These are phyloP conservation scores for Mycena capillaripes DNA, from an alignment of 768 basidiomycete genomes.

Conservation along the genomic window DNA sequence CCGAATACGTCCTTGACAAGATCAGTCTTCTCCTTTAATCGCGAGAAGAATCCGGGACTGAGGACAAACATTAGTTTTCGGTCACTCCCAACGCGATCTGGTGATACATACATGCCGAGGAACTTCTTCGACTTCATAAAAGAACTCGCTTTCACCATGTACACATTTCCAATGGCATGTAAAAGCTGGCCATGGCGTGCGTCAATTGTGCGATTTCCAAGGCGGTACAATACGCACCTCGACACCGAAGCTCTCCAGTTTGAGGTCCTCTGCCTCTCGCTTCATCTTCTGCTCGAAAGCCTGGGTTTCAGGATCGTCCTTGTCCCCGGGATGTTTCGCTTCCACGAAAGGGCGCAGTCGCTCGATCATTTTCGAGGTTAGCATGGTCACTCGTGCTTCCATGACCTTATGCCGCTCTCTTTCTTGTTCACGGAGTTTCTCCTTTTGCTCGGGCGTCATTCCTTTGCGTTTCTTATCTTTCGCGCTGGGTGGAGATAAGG, in stretches of 20 bases:
- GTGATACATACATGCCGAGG: slow-evolving; percentile 84
- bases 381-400: slow-evolving; percentile 79
- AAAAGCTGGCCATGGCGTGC: slow-evolving; percentile 67
- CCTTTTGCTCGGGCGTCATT: slow-evolving; percentile 85
- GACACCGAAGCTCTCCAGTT: slow-evolving; percentile 97
- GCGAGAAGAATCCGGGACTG: slow-evolving; percentile 92
- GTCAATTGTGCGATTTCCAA: slow-evolving; percentile 9
- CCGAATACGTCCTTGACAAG: slow-evolving; percentile 98
- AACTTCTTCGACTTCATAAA: slow-evolving; percentile 94
- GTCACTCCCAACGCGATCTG: too few relatives aligned
- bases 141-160: slow-evolving; percentile 93
- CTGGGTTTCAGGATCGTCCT: slow-evolving; percentile 86
- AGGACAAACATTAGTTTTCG: background rate
- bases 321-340: slow-evolving; percentile 85
- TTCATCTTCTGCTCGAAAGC: slow-evolving; percentile 83
- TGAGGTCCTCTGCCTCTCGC: slow-evolving; percentile 93
- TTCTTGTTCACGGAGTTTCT: slow-evolving; percentile 87
- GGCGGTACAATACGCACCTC: slow-evolving; percentile 66
- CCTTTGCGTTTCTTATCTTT: slow-evolving; percentile 57
- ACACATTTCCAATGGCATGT: slow-evolving; percentile 92
- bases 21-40: slow-evolving; percentile 93
- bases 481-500: slow-evolving; percentile 39
- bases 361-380: slow-evolving; percentile 87
- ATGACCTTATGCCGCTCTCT: slow-evolving; percentile 84
- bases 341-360: slow-evolving; percentile 92